Percentiles rank a stretch among this genome's conserved stretches.
Evolutionary conservation across 2,329 filamentous ascomycete genomes (phyloP).

Genomic region (Venturiaceae sp.): DNA sequence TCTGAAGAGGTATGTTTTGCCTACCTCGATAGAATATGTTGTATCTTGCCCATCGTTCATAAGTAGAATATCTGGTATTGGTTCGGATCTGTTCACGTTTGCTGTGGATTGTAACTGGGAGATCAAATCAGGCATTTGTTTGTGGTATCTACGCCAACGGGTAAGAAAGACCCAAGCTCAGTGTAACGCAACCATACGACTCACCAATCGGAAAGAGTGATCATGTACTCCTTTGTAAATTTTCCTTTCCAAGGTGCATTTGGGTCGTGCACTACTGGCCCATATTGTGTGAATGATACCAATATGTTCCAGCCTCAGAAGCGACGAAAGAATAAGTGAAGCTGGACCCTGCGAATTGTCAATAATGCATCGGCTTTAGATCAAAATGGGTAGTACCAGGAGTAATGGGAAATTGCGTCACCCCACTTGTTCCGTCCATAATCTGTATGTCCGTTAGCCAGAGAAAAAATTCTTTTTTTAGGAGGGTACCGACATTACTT

Average conservation of each 20-base stretch:
- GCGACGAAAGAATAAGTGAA: conserved; percentile 20
- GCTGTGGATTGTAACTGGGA: conserved; percentile 36
- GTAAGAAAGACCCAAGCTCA: background rate
- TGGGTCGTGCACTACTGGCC: conserved; percentile 56
- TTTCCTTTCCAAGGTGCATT: conserved; percentile 42
- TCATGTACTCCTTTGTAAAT: conserved; percentile 49
- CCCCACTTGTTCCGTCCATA: conserved; percentile 8
- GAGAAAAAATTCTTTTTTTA: too few relatives aligned
- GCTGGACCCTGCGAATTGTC: background rate
- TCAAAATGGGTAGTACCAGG: conserved; percentile 34
- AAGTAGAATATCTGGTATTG: conserved; percentile 54
- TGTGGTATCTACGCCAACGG: conserved; percentile 31
- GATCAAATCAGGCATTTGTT: conserved; percentile 36
- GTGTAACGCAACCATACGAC: background rate
- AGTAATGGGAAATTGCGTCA: conserved; percentile 7
- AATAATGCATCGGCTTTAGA: conserved; percentile 53
- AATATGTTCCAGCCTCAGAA: conserved; percentile 44
- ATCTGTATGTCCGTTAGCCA: conserved; percentile 1
- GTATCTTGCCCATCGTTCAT: conserved; percentile 51
- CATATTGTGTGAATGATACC: conserved; percentile 58
- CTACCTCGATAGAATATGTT: conserved; percentile 34
- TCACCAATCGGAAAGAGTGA: conserved; percentile 70
- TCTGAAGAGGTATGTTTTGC: conserved; percentile 53
- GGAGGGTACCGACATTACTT: background rate
- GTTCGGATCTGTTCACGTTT: conserved; percentile 43